A percentile compares a stretch with the other conserved stretches of the same genome.
Conservation (phyloP, 345 rosid genomes). For the Reutealis trisperma region DNA sequence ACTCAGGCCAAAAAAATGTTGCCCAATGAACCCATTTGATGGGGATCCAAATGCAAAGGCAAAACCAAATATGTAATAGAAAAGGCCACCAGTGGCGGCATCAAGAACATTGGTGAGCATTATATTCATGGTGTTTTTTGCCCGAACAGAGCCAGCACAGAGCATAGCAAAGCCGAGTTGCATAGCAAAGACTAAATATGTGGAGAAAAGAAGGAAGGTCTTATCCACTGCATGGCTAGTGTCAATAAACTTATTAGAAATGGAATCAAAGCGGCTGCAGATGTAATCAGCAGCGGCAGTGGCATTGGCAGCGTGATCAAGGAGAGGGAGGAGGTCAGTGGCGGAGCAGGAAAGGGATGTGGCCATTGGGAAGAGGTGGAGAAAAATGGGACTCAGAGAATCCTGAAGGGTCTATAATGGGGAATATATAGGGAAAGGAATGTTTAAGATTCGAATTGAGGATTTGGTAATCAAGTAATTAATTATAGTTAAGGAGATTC, state of each 20-base stretch:
- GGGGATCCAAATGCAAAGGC: conserved; percentile 46
- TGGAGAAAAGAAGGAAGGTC: conserved; percentile 48
- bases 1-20: conserved; percentile 33
- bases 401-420: too few species aligned
- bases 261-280: conserved; percentile 8
- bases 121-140: conserved; percentile 29
- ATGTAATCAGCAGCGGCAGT: conserved; percentile 10
- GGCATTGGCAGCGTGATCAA: conserved; percentile 13
- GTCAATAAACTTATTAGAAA: conserved; percentile 10
- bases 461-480: too few species aligned
- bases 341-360: conserved; percentile 14
- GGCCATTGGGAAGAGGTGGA: background rate
- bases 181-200: conserved; percentile 33
- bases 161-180: conserved; percentile 50
- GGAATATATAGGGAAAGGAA: background rate
- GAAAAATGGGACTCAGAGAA: too few species aligned
- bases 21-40: conserved; percentile 43
- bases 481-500: too few species aligned
- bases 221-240: conserved; percentile 28
- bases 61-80: conserved; percentile 38
- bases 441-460: background rate
- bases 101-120: conserved; percentile 51
- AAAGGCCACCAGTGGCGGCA: conserved; percentile 47
- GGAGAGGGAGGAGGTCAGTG: conserved; percentile 7
- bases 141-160: conserved; percentile 50